Percentiles rank a stretch among this genome's conserved stretches.
Evolutionary conservation across 345 rosid species (phyloP).

Genomic region (Acer campestre): DNA sequence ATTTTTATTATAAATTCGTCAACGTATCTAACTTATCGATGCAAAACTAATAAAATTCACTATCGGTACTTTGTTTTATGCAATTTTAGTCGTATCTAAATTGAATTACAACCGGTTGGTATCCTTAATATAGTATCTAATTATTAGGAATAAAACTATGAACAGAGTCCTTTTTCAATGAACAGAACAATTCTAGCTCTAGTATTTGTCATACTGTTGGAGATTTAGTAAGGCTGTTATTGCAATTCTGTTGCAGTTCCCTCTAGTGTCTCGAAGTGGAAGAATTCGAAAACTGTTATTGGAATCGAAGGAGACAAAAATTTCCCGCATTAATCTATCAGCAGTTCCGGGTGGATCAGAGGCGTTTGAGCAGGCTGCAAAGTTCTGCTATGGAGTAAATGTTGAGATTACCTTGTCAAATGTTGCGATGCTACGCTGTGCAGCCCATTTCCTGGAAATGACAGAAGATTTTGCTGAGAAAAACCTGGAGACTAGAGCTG

Average conservation of each 20-base stretch:
- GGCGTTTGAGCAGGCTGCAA: slow-evolving; percentile 95
- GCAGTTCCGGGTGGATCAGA: slow-evolving; percentile 83
- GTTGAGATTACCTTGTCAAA: slow-evolving; percentile 68
- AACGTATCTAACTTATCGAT: not conserved
- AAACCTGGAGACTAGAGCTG: slow-evolving; percentile 66
- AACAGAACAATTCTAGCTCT: not conserved
- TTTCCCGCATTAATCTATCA: slow-evolving; percentile 57
- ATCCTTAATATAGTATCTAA: not conserved
- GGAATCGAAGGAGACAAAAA: slow-evolving; percentile 74
- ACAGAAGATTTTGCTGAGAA: slow-evolving; percentile 83
- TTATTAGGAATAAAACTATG: not conserved
- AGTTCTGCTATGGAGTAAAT: slow-evolving; percentile 87
- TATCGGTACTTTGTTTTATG: not conserved
- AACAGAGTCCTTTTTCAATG: not conserved
- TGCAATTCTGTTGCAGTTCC: slow-evolving; percentile 58
- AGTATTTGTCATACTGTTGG: not conserved
- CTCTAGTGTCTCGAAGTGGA: slow-evolving; percentile 93
- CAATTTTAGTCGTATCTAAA: not conserved
- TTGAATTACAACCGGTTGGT: not conserved
- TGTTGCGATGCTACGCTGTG: slow-evolving; percentile 71
- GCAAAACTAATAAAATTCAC: too few relatives aligned
- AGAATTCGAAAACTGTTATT: slow-evolving; percentile 66
- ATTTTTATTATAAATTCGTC: not conserved
- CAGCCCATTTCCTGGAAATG: slow-evolving; percentile 88
- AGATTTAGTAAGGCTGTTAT: not conserved